A percentile compares a stretch with the other conserved stretches of the same genome.
These are phyloP conservation scores for Naematelia encephala DNA, from an alignment of 768 basidiomycete species.

Conservation along the genomic window DNA sequence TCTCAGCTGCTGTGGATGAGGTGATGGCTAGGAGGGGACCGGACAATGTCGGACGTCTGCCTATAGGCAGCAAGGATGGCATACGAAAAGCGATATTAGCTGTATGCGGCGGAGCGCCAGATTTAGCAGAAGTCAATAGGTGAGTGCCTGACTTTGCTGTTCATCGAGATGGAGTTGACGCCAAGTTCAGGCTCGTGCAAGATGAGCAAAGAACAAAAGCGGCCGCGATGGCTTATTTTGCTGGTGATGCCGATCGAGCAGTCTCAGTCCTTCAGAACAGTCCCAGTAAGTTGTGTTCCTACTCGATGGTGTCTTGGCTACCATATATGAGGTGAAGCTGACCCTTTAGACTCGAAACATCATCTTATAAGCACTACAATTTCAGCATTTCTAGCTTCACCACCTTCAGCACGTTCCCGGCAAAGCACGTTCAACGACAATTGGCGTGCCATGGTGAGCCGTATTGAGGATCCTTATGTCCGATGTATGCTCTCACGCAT, in stretches of 20 bases:
- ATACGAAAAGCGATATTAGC: conserved; percentile 42
- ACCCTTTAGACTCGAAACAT: conserved; percentile 35
- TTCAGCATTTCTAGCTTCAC: conserved; percentile 26
- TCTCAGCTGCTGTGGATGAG: conserved; percentile 5
- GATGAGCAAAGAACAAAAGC: conserved; percentile 44
- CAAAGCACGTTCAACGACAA: conserved; percentile 21
- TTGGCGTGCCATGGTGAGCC: conserved; percentile 35
- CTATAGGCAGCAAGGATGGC: conserved; percentile 18
- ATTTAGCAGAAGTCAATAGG: not conserved
- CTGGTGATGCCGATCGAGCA: conserved; percentile 39
- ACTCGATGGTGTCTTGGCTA: not conserved
- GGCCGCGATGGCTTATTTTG: conserved; percentile 46
- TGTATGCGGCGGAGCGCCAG: conserved; percentile 17
- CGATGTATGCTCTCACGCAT: conserved; percentile 41
- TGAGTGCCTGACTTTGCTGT: not conserved
- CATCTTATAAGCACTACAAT: conserved; percentile 40
- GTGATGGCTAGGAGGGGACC: conserved; percentile 1
- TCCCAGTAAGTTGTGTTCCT: conserved; percentile 21
- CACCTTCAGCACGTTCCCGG: not conserved
- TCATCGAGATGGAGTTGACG: not conserved
- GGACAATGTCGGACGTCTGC: conserved; percentile 10
- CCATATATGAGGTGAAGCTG: not conserved
- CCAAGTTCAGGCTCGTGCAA: conserved; percentile 11
- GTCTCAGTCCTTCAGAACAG: conserved; percentile 40
- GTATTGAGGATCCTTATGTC: conserved; percentile 46